Evolutionary conservation across 169 alveolate genomes (phyloP), one percentile per base, ranked within the genome.

Genomic region (Blepharisma undulans): DNA sequence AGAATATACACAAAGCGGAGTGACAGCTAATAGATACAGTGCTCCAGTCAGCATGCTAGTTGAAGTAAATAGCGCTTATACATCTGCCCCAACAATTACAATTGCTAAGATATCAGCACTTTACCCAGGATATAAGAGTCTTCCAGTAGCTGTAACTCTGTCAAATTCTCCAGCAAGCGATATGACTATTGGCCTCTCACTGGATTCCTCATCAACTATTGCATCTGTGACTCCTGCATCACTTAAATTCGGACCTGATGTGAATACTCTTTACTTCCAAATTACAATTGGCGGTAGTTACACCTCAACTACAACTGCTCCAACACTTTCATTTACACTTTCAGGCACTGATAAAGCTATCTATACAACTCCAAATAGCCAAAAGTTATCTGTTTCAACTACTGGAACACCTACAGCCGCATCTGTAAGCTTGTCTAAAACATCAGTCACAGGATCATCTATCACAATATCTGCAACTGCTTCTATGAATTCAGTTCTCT

Each of bases 281-380:
- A 32, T 78, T 19, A 29, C 86, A 6, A 32, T 78, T 4, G 33
- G 29, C 22, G 59, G 86, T 25, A 12, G 32, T 4, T 78, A 22
- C 72, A 78, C 25, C 10, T 29, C 59, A 29, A 6, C 34, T 27
- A 22, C 86, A 29, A 12, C 60, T 5, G 3, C 86, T 32, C 29
- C 22, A 22, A 21, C 4, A 22, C 22, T 78, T 19, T 21, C 60
- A 22, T 78, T 78, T 32, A 6, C 86, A 4, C 71, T 78, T 30
- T 21, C 27, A 22, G 86, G 86, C 4, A 78, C 86, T 5, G 86
- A 78, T 32, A 32, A n/a, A 27, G 86, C 86, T 78, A 32, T 32
- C 10, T 78, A 27, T 78, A 4, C 25, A 25, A 74, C 86, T 29
- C 3, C 10, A 22, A 12, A 78, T 30, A 78, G 12, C 6, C 86